A percentile compares a stretch with the other conserved stretches of the same genome.
phyloP scores from a whole-genome alignment of 1,284 basidiomycete genomes.

The Papiliotrema flavescens region DNA sequence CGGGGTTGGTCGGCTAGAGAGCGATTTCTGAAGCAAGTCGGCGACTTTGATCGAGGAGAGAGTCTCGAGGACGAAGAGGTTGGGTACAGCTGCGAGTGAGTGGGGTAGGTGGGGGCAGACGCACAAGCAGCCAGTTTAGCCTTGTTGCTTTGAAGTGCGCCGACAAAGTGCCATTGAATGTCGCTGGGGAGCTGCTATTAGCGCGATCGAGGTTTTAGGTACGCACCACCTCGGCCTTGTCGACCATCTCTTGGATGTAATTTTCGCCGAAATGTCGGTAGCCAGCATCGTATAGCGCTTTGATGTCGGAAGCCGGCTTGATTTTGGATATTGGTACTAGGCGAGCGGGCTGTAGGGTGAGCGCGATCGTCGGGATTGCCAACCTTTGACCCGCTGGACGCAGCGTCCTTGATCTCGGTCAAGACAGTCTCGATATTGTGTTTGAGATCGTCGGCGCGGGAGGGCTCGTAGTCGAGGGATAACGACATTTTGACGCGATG shows the following conservation, averaged over 20 bases:
- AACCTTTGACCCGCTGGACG: background rate
- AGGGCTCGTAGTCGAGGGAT: constrained; percentile 34
- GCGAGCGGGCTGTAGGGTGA: constrained; percentile 37
- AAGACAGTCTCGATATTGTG: constrained; percentile 48
- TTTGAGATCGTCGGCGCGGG: constrained; percentile 46
- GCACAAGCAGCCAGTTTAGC: constrained; percentile 81
- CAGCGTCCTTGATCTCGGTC: constrained; percentile 38
- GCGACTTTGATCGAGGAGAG: constrained; percentile 84
- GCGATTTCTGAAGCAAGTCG: constrained; percentile 71
- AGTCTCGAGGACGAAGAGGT: constrained; percentile 85
- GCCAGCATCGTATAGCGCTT: constrained; percentile 71
- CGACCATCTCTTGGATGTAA: constrained; percentile 92
- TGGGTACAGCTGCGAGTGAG: constrained; percentile 67
- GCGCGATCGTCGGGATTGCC: constrained; percentile 3
- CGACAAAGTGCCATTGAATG: constrained; percentile 97
- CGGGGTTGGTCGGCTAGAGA: constrained; percentile 52
- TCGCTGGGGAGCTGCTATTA: constrained; percentile 65
- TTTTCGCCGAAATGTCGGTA: constrained; percentile 96
- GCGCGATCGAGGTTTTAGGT: background rate
- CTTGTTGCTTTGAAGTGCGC: constrained; percentile 92
- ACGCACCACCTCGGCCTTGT: constrained; percentile 74
- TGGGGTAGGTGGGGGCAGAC: background rate
- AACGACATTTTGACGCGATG: constrained; percentile 1
- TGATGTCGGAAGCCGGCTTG: constrained; percentile 83
- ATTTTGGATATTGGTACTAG: constrained; percentile 93